Conservation (phyloP, 2,329 filamentous ascomycete genomes). For the Neonectria coccinea region DNA sequence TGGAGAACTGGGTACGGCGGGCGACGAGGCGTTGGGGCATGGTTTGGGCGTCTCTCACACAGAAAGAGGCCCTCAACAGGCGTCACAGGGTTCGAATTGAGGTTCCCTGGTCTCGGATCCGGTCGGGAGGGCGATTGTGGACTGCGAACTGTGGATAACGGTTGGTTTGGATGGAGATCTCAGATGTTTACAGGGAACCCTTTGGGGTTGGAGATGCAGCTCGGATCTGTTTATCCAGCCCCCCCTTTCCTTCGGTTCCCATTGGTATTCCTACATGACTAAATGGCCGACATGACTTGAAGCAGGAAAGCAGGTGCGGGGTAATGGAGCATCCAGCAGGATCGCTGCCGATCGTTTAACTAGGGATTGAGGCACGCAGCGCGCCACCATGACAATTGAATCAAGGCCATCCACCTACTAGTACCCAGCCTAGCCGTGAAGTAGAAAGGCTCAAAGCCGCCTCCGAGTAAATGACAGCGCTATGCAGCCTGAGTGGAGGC, state of each 20-base stretch:
- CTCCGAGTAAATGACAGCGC: background rate
- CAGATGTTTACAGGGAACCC: background rate
- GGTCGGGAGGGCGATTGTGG: background rate
- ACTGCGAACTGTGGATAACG: background rate
- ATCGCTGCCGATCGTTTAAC: background rate
- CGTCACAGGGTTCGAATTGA: too few relatives aligned
- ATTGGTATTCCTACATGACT: too few relatives aligned
- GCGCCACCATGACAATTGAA: background rate
- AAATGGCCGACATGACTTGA: too few relatives aligned
- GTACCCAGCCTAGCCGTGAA: too few relatives aligned
- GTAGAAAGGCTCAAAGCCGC: too few relatives aligned
- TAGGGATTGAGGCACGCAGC: background rate
- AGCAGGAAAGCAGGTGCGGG: constrained; percentile 6
- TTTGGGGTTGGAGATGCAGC: background rate
- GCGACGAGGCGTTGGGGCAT: constrained; percentile 38
- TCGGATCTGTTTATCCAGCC: constrained; percentile 5
- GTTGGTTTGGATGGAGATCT: too few relatives aligned
- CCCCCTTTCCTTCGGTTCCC: background rate
- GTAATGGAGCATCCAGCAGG: background rate
- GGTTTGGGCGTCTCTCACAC: background rate
- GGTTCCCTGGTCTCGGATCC: background rate
- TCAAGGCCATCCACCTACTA: too few relatives aligned
- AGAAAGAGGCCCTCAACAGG: too few relatives aligned
- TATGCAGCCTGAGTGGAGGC: background rate
- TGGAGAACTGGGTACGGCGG: constrained; percentile 52